Evolutionary conservation across 176 grass and related monocot genomes (phyloP), one percentile per base, ranked within the genome.

Genomic region (Secale cereale): DNA sequence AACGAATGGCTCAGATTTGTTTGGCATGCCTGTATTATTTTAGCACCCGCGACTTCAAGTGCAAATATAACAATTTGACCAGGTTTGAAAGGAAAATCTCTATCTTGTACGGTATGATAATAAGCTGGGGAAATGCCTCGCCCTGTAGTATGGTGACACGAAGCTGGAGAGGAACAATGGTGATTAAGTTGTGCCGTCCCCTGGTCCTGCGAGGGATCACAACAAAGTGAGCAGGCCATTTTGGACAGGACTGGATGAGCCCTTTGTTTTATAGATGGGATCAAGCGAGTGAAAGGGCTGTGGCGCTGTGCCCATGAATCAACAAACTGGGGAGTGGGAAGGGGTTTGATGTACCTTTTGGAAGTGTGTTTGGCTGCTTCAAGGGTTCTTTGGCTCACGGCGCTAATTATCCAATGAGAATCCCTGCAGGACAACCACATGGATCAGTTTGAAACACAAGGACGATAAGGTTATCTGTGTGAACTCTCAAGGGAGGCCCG

Each of bases 341-440:
- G 59, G 32, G 48, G 31, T 27, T 57, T n/a, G 57, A 13, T 50
- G 48, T 6, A 95, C 90, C 97, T 92, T 87, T 67, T 79, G 68
- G 45, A 92, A 66, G 86, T 89, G 83, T 86, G 83, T n/a, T 84
- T 92, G 54, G 87, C 83, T 79, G 87, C 87, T 63, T 85, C 85
- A 88, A 86, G 35, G 85, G 86, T 65, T 87, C 80, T 39, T 77
- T 33, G 89, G 82, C 7, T 92, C 87, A 35, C 83, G 43, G 60
- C 74, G 26, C 54, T 81, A 94, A 87, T 88, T 84, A 39, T 92
- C 90, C 77, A 94, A 74, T 28, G 88, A 91, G 78, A 99, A 82
- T 79, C 97, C 97, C 97, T 96, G 88, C 57, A 88, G 19, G 72
- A 81, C 27, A 73, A 5, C 12, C 67, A 67, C 72, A 81, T 22